Base-by-base conservation (phyloP, 345 rosid genomes). In the Brassica juncea region DNA sequence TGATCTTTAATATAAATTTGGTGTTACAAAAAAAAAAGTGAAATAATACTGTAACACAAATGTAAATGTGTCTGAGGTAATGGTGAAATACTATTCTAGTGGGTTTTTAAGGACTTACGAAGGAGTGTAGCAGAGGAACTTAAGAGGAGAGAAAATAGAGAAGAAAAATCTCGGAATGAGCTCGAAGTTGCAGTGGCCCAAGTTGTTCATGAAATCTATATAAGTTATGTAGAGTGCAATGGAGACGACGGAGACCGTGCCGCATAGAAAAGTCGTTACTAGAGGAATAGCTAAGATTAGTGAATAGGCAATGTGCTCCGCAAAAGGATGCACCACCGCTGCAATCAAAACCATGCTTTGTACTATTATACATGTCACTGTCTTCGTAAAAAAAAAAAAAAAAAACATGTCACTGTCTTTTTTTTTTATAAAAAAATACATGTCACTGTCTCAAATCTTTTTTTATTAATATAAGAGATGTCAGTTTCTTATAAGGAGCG, bases 151-250 rank as follows among this genome's bases (percentile, higher is more conserved):
- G 52, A 87, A 87, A 21, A 86, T 7, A 35, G 86, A 65, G 86
- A 94, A 94, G 63, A 88, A 21, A 32, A 70, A 66, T 11, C 23
- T 81, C 0, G 97, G 97, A 66, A 92, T 70, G 86, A 92, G 70
- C 86, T 94, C 98, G 60, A 90, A 89, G 76, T 94, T 94, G 86
- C 97, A 90, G 59, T 94, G 97, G 3, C 98, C 98, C 90, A 94
- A 79, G 70, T 94, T 87, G 86, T 90, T 94, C 97, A 94, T 94
- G 14, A 85, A 78, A 67, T 93, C 95, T 0, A 91, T 12, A 81
- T 73, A 91, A 16, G 86, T 76, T 10, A 89, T 0, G 79, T 94
- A 94, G 10, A 57, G 55, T 2, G 42, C 3, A 1, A 54, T 0
- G 27, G 84, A 57, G 14, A 23, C 30, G 0, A 84, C 21, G 0